phyloP scores from a whole-genome alignment of 2,329 filamentous ascomycete species.

The Microascus cirrosus region DNA sequence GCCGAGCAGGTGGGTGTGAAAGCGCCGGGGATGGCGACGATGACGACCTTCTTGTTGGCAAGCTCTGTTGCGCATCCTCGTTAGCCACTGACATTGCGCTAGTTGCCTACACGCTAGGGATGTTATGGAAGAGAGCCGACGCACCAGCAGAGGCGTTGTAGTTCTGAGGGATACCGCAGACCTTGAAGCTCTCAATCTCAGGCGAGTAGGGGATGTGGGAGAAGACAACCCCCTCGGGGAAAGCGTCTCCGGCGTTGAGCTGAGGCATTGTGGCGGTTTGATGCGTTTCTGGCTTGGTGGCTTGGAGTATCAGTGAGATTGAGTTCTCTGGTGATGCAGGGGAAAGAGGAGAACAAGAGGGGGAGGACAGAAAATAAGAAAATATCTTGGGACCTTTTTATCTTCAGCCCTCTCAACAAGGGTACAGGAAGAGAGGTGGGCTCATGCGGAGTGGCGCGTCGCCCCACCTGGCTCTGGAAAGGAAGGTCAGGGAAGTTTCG shows the following conservation, averaged over 20 bases:
- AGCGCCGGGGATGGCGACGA: conserved; percentile 53
- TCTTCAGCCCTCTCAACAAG: too few species aligned
- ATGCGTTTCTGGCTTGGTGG: neutral
- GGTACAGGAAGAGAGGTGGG: neutral
- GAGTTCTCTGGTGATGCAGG: neutral
- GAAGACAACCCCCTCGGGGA: conserved; percentile 74
- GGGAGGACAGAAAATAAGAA: neutral
- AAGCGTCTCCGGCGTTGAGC: conserved; percentile 70
- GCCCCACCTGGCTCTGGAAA: neutral
- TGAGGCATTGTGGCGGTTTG: conserved; percentile 35
- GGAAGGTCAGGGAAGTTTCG: neutral
- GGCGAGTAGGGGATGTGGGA: conserved; percentile 69
- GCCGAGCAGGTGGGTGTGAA: conserved; percentile 84
- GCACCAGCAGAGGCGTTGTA: conserved; percentile 69
- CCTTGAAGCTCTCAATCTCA: conserved; percentile 56
- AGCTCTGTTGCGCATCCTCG: conserved; percentile 31
- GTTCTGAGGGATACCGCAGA: conserved; percentile 66
- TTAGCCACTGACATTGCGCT: neutral
- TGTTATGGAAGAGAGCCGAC: neutral
- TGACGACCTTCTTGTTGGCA: conserved; percentile 43
- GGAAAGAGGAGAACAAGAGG: neutral
- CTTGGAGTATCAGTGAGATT: neutral
- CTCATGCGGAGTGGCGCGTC: neutral
- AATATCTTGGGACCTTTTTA: too few species aligned
- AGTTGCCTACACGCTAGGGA: neutral